Evolutionary conservation across 2,329 filamentous ascomycete genomes (phyloP).

Genomic region (Monilinia aucupariae): DNA sequence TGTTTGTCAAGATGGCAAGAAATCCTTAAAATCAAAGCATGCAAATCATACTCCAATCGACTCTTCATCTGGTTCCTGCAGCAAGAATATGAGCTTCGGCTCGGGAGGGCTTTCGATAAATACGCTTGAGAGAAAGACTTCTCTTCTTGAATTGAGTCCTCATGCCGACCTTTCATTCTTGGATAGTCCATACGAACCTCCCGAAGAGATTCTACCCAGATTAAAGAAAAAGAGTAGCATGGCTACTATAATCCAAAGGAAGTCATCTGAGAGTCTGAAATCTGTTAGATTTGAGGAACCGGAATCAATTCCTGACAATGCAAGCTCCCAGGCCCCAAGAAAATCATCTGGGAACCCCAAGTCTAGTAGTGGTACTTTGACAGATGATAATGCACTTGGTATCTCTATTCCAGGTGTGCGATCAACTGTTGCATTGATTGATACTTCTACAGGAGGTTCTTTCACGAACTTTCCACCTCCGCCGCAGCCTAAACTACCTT

Average conservation of each 20-base stretch:
- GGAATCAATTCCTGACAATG: neutral
- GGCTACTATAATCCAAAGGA: neutral
- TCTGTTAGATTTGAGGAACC: slow-evolving; percentile 4
- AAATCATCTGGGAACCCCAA: neutral
- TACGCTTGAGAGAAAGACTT: neutral
- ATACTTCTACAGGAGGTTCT: neutral
- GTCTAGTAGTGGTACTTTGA: neutral
- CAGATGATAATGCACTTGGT: slow-evolving; percentile 2
- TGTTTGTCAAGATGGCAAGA: neutral
- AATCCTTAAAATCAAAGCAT: neutral
- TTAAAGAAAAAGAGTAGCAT: slow-evolving; percentile 1
- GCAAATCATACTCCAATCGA: neutral
- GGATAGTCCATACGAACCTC: slow-evolving; percentile 7
- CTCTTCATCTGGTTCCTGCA: neutral
- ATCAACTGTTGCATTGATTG: neutral
- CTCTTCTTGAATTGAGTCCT: neutral
- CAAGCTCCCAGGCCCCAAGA: neutral
- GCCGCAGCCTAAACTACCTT: no score
- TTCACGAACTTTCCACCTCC: neutral
- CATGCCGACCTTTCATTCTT: slow-evolving; percentile 10
- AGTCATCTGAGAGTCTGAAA: slow-evolving; percentile 6
- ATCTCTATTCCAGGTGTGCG: neutral
- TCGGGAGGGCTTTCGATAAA: no score
- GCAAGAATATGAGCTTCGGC: neutral
- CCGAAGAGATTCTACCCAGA: neutral